These are phyloP conservation scores for Bacidia gigantensis DNA, from an alignment of 495 filamentous ascomycete genomes.

Conservation along the genomic window DNA sequence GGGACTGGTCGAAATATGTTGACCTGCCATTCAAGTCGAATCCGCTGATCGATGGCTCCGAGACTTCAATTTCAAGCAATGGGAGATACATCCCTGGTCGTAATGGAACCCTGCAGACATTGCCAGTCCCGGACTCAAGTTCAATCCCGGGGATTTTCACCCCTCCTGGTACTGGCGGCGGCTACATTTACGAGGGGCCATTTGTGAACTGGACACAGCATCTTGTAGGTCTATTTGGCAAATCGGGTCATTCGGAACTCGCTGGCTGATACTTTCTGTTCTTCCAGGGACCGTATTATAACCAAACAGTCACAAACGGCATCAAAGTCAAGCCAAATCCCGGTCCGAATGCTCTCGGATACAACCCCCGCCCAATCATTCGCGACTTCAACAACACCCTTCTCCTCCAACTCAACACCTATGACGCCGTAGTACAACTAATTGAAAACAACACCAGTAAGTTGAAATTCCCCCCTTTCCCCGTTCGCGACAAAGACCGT, in stretches of 20 bases:
- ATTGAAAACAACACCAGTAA: background rate
- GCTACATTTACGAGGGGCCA: no score
- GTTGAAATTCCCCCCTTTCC: background rate
- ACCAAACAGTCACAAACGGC: background rate
- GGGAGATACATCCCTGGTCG: slow-evolving; percentile 27
- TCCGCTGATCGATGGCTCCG: slow-evolving; percentile 34
- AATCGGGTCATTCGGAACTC: background rate
- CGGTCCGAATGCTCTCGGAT: background rate
- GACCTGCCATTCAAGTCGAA: slow-evolving; percentile 22
- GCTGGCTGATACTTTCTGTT: background rate
- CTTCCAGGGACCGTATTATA: background rate
- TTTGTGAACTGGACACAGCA: background rate
- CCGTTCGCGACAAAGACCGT: background rate
- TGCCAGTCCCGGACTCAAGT: background rate
- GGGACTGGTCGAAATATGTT: slow-evolving; percentile 35
- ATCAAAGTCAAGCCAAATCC: background rate
- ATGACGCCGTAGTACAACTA: background rate
- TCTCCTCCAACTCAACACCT: background rate
- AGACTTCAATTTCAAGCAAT: slow-evolving; percentile 33
- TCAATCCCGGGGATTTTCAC: no score
- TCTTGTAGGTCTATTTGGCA: background rate
- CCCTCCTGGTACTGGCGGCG: no score
- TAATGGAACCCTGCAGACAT: background rate
- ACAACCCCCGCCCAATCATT: background rate
- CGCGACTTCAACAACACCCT: background rate